Evolutionary conservation across 306 rosid species (phyloP).

Genomic region (Cicer cuneatum): DNA sequence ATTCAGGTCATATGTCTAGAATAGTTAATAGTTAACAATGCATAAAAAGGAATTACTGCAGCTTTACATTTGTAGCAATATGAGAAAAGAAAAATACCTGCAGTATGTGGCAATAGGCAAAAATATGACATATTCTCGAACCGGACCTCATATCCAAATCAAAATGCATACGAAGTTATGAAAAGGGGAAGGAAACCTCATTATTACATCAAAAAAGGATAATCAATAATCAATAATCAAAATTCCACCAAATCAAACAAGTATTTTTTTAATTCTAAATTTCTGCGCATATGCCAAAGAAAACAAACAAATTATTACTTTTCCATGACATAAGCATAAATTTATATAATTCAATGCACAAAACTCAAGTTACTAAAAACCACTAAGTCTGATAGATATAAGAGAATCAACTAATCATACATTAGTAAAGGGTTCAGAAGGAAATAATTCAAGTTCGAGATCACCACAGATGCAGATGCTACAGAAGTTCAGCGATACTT

Average conservation of each 20-base stretch:
- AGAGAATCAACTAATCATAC: constrained; percentile 6
- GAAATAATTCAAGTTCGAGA: constrained; percentile 25
- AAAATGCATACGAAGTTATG: constrained; percentile 6
- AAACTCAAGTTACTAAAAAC: constrained; percentile 36
- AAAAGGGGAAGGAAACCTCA: constrained; percentile 20
- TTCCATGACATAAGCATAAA: constrained; percentile 22
- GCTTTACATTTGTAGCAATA: constrained; percentile 19
- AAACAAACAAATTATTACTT: not conserved
- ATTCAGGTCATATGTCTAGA: constrained; percentile 29
- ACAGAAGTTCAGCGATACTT: constrained; percentile 47
- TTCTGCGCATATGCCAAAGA: not conserved
- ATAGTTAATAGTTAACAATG: constrained; percentile 35
- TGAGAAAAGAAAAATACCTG: not conserved
- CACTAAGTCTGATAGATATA: constrained; percentile 17
- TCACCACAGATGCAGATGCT: constrained; percentile 36
- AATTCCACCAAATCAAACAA: constrained; percentile 20
- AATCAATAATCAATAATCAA: constrained; percentile 19
- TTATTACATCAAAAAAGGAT: constrained; percentile 18
- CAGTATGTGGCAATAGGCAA: not conserved
- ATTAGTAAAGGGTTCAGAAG: constrained; percentile 29
- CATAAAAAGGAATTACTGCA: constrained; percentile 17
- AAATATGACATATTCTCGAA: constrained; percentile 7
- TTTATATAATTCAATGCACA: not conserved
- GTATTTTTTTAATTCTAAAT: constrained; percentile 4
- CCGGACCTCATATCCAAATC: constrained; percentile 20